phyloP scores from a whole-genome alignment of 345 rosid genomes.

The Ceriops tagal region DNA sequence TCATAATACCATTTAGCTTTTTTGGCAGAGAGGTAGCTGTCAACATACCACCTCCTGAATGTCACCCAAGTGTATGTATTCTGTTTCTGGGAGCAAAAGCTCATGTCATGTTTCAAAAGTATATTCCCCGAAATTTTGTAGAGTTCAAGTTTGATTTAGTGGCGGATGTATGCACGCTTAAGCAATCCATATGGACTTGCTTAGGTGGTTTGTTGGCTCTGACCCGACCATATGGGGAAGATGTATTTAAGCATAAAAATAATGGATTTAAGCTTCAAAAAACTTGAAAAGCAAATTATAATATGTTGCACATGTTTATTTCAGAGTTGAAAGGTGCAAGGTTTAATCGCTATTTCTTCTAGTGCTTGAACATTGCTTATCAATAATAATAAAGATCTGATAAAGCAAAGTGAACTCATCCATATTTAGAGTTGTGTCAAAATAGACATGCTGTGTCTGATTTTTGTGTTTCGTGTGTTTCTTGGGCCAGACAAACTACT shows the following conservation, averaged over 20 bases:
- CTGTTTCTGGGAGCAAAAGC: conserved; percentile 10
- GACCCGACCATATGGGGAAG: not conserved
- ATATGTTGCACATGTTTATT: not conserved
- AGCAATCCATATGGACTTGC: not conserved
- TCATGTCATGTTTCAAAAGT: not conserved
- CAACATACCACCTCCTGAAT: conserved; percentile 69
- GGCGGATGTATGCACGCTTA: conserved; percentile 3
- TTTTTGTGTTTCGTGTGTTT: conserved; percentile 14
- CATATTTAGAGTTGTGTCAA: not conserved
- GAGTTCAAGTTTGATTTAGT: not conserved
- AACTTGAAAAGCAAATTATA: not conserved
- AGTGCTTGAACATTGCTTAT: not conserved
- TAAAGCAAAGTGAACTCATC: conserved; percentile 3
- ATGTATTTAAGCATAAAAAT: too few species aligned
- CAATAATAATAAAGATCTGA: not conserved
- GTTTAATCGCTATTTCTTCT: not conserved
- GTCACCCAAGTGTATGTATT: conserved; percentile 61
- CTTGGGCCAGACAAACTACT: conserved; percentile 53
- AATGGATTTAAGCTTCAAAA: not conserved
- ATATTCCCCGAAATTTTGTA: too few species aligned
- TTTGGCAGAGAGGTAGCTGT: conserved; percentile 59
- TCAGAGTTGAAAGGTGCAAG: not conserved
- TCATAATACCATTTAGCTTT: conserved; percentile 8
- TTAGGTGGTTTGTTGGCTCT: not conserved
- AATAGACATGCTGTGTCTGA: not conserved